Evolutionary conservation across 2,329 filamentous ascomycete genomes (phyloP).

Genomic region (Zopfia rhizophila): DNA sequence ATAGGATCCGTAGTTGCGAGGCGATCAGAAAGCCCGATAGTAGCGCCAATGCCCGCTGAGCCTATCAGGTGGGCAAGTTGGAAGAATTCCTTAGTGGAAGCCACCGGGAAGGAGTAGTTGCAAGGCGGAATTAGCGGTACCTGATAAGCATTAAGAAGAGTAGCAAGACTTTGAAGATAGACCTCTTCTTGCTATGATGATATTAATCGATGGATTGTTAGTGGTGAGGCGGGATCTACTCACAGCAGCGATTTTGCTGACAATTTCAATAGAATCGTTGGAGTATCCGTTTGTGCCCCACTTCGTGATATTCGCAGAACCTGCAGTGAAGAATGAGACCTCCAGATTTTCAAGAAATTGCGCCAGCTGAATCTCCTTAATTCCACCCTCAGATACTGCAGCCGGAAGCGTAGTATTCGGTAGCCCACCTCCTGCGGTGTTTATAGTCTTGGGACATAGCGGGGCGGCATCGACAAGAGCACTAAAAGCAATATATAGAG

Average conservation of each 20-base stretch:
- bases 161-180: slow-evolving; percentile 16
- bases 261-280: slow-evolving; percentile 19
- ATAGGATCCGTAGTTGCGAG: slow-evolving; percentile 23
- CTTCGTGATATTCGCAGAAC: slow-evolving; percentile 21
- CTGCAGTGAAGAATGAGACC: slow-evolving; percentile 22
- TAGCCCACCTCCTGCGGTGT: slow-evolving; percentile 19
- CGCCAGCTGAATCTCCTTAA: slow-evolving; percentile 20
- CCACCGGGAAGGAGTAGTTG: slow-evolving; percentile 25
- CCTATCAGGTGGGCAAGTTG: slow-evolving; percentile 19
- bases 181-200: slow-evolving; percentile 24
- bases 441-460: too few species aligned
- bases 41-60: slow-evolving; percentile 22
- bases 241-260: slow-evolving; percentile 22
- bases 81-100: slow-evolving; percentile 20
- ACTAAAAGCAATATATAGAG: too few species aligned
- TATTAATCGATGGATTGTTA: slow-evolving; percentile 6
- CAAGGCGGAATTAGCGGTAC: slow-evolving; percentile 22
- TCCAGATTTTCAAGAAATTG: slow-evolving; percentile 26
- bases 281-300: slow-evolving; percentile 11
- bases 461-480: too few species aligned
- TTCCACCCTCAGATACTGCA: slow-evolving; percentile 16
- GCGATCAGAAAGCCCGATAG: slow-evolving; percentile 23
- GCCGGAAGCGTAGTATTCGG: slow-evolving; percentile 19
- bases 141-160: slow-evolving; percentile 24
- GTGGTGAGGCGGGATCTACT: slow-evolving; percentile 11